Conservation (phyloP, 192 early-diverging fungal genomes). For the Podila epicladia region DNA sequence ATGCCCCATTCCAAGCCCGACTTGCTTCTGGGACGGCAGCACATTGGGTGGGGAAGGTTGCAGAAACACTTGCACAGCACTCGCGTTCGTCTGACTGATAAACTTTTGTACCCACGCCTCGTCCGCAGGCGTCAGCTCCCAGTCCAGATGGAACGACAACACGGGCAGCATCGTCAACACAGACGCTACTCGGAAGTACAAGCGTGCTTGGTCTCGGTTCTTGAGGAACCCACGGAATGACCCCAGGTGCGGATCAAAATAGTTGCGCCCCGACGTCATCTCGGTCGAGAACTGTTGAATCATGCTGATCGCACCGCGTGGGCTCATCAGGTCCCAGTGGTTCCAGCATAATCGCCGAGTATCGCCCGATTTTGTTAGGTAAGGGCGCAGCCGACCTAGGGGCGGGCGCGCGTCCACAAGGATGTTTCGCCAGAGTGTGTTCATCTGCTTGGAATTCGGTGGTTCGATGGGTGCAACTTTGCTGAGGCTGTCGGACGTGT, state of each 20-base stretch:
- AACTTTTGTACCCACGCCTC: constrained; percentile 18
- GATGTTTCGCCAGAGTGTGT: not conserved
- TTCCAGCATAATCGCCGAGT: constrained; percentile 19
- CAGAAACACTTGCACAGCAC: constrained; percentile 11
- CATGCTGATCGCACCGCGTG: not conserved
- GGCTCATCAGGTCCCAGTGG: constrained; percentile 13
- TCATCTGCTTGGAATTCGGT: not conserved
- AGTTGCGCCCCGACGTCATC: constrained; percentile 1
- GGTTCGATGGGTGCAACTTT: not conserved
- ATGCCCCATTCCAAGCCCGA: not conserved
- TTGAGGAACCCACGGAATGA: constrained; percentile 17
- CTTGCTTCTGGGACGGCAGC: not conserved
- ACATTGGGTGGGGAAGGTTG: not conserved
- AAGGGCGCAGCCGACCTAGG: not conserved
- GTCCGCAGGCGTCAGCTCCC: constrained; percentile 34
- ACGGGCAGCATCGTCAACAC: constrained; percentile 10
- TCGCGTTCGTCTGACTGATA: constrained; percentile 7
- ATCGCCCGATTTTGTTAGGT: constrained; percentile 12
- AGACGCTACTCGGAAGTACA: constrained; percentile 20
- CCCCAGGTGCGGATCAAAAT: constrained; percentile 12
- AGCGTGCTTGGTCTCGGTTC: constrained; percentile 4
- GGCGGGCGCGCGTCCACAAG: constrained; percentile 1
- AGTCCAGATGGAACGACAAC: constrained; percentile 28
- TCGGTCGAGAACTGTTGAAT: constrained; percentile 17
- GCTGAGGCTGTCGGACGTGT: not conserved